Evolutionary conservation across 2,329 filamentous ascomycete species (phyloP), one percentile per base, ranked within the genome.

Genomic region (Cladophialophora exuberans): DNA sequence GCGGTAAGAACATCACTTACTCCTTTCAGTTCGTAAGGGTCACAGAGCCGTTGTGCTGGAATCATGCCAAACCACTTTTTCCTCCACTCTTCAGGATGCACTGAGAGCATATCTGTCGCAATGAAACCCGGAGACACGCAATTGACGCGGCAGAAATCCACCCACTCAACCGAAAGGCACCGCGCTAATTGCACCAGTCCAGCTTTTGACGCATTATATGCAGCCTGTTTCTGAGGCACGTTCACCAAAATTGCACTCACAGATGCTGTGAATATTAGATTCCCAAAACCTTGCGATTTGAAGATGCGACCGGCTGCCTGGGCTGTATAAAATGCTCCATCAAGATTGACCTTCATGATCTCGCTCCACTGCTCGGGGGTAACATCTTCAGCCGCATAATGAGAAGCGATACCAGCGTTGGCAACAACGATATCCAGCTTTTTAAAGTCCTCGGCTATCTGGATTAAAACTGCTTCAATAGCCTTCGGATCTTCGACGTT

Each of bases 361-460:
- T 69, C 66, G 3, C 67, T 44, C 0, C 71, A 72, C 54, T 73
- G 75, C 13, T 76, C 68, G 6, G 72, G 68, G 10, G 70, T 72
- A 0, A 72, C 63, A 51, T 70, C 62, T 4, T 67, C 66, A 2
- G 65, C 60, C n/a, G n/a, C n/a, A n/a, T n/a, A n/a, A n/a, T n/a
- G n/a, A n/a, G n/a, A n/a, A 28, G 66, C 66, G 22, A 75, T 72
- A 1, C 76, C 76, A 0, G 76, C 74, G 62, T 78, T 79, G 15
- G 72, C 76, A 26, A 79, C 69, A 31, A 79, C 67, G 48, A 79
- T 73, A 49, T 77, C 72, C 7, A 79, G 68, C 26, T 69, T 68
- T 11, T 74, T 75, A 62, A 77, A 77, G 35, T 75, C 72, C 6
- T 62, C 56, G 2, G 64, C 65, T 11, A 76, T 68, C 23, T 69